A percentile compares a stretch with the other conserved stretches of the same genome.
Evolutionary conservation across 805 yeast genomes (phyloP).

Genomic region (Peterozyma xylosa): DNA sequence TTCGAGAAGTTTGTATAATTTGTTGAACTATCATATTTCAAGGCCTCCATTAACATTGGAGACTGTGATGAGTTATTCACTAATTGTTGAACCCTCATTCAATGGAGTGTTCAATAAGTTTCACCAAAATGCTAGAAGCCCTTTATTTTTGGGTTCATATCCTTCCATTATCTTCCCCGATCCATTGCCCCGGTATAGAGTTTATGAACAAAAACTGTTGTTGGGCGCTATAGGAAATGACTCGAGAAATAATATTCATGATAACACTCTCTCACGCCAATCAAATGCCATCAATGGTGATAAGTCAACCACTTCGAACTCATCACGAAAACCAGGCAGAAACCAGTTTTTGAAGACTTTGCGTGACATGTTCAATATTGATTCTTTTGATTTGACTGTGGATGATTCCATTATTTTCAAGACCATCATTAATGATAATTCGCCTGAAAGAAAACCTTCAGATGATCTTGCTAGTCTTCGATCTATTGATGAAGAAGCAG

Average conservation of each 20-base stretch:
- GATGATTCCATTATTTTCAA: slow-evolving; percentile 54
- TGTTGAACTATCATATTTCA: slow-evolving; percentile 36
- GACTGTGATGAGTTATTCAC: slow-evolving; percentile 56
- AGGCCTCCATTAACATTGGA: slow-evolving; percentile 38
- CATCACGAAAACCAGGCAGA: slow-evolving; percentile 16
- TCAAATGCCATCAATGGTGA: slow-evolving; percentile 9
- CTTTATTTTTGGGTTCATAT: slow-evolving; percentile 55
- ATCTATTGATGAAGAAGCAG: not conserved
- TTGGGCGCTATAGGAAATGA: slow-evolving; percentile 47
- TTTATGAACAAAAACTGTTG: slow-evolving; percentile 45
- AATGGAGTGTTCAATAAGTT: slow-evolving; percentile 32
- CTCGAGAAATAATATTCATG: slow-evolving; percentile 7
- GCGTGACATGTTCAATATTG: slow-evolving; percentile 58
- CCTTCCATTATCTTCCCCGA: slow-evolving; percentile 61
- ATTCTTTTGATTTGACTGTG: slow-evolving; percentile 48
- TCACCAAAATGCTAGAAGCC: slow-evolving; percentile 42
- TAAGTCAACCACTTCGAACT: not conserved
- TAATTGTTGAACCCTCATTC: slow-evolving; percentile 54
- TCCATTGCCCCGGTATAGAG: slow-evolving; percentile 42
- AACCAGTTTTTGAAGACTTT: slow-evolving; percentile 48
- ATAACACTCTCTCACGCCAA: slow-evolving; percentile 11
- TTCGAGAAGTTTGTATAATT: slow-evolving; percentile 31
- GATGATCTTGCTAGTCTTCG: slow-evolving; percentile 1
- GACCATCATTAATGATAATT: slow-evolving; percentile 30
- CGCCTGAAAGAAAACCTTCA: slow-evolving; percentile 9